Evolutionary conservation across 202 grass and related monocot genomes (phyloP), one percentile per base, ranked within the genome.

Genomic region (Thinopyrum obtusiflorum): DNA sequence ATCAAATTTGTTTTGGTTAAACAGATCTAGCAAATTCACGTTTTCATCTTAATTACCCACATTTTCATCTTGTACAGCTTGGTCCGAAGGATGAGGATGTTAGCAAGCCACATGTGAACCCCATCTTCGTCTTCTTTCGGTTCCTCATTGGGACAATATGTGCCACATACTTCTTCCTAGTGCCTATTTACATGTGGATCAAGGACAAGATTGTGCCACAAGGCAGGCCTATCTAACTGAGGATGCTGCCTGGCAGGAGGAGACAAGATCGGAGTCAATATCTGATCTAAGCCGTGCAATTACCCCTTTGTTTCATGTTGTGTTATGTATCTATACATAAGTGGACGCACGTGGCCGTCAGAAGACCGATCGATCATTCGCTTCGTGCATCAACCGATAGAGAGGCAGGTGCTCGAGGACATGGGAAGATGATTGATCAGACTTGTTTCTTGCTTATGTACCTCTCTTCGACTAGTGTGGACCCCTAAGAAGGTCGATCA

Each of bases 141-240:
- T 91, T 93, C 61, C 46, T 89, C 40, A 37, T 92, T 3, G 89
- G 90, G 21, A 87, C 81, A 42, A 73, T 47, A 18, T 73, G 70
- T 0, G 70, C 70, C 4, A 10, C 70, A 7, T 73, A 73, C 70
- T 73, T 47, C 70, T 46, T 73, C 9, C 71, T 93, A 65, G 82
- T 91, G 31, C 89, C 91, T 10, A 64, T 97, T 71, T 93, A 93
- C 40, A 97, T 97, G 94, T 97, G 91, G 91, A 85, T 93, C 42
- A 93, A 93, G 80, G 94, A 92, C 77, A 83, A 24, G 51, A 21
- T 77, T 77, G 74, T 61, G 2, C 74, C 74, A 7, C 35, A 63
- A 11, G 59, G 77, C 59, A 2, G 13, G 23, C 59, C 77, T 25
- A 64, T 79, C 23, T 79, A 44, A 79, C 59, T 2, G 13, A 72